Percentiles rank a stretch among this genome's conserved stretches.
phyloP scores from a whole-genome alignment of 148 eudicot species.

The Limonium bicolor region DNA sequence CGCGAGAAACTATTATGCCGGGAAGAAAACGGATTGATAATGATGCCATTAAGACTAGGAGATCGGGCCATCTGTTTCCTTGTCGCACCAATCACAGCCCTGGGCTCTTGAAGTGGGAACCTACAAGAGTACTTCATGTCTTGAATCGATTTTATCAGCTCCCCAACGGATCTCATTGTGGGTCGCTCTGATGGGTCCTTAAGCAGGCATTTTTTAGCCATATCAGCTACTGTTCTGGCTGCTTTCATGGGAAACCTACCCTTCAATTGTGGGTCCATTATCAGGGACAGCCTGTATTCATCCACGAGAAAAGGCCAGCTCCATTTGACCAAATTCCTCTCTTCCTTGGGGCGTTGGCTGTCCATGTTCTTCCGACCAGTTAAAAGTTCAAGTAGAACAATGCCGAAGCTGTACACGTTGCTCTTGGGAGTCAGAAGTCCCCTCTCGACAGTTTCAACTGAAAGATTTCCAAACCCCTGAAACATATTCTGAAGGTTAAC shows the following conservation, averaged over 20 bases:
- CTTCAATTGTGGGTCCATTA: constrained; percentile 86
- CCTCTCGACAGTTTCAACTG: constrained; percentile 68
- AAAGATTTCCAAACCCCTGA: constrained; percentile 71
- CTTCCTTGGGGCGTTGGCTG: constrained; percentile 56
- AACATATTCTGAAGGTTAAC: background rate
- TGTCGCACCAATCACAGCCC: constrained; percentile 21
- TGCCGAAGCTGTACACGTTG: constrained; percentile 86
- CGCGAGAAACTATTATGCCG: constrained; percentile 36
- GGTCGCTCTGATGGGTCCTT: constrained; percentile 91
- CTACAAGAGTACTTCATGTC: constrained; percentile 60
- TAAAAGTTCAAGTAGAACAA: constrained; percentile 75
- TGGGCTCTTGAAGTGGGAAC: constrained; percentile 85
- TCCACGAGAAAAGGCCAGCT: constrained; percentile 74
- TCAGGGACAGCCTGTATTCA: constrained; percentile 59
- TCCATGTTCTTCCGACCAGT: constrained; percentile 83
- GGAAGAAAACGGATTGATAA: constrained; percentile 21
- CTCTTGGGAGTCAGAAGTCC: constrained; percentile 88
- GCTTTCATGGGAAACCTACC: constrained; percentile 77
- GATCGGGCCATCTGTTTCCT: constrained; percentile 70
- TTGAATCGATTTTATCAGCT: constrained; percentile 56
- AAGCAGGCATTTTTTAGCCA: constrained; percentile 80
- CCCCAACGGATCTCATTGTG: constrained; percentile 67
- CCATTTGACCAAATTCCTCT: constrained; percentile 85
- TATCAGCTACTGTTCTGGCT: constrained; percentile 63
- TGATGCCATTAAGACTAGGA: constrained; percentile 52